These are phyloP conservation scores for Ajuga chamaepitys DNA, from an alignment of 257 asterid species.

Conservation along the genomic window DNA sequence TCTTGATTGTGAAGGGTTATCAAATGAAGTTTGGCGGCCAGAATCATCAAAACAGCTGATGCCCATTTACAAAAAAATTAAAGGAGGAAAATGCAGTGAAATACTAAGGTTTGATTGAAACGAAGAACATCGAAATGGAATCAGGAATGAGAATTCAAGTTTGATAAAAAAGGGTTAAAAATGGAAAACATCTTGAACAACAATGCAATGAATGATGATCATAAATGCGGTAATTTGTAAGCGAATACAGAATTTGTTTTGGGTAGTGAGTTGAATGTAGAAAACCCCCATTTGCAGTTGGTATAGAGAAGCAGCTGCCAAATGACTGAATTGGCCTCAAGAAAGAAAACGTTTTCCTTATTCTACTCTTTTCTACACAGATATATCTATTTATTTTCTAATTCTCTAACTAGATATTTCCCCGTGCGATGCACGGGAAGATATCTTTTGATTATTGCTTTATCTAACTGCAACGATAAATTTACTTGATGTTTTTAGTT, in stretches of 20 bases:
- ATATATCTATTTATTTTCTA: no score
- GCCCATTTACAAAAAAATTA: not conserved
- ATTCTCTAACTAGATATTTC: no score
- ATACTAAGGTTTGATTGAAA: not conserved
- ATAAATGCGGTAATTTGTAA: not conserved
- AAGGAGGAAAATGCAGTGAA: not conserved
- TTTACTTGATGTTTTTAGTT: no score
- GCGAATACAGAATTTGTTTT: not conserved
- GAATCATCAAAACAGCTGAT: not conserved
- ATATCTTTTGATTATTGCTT: no score
- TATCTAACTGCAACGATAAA: no score
- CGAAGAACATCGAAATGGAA: not conserved
- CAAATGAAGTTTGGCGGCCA: not conserved
- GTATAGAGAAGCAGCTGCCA: not conserved
- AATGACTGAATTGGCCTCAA: not conserved
- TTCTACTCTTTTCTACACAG: no score
- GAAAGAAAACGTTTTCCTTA: no score
- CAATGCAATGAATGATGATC: not conserved
- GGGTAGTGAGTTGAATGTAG: not conserved
- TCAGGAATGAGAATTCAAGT: not conserved
- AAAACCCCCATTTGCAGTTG: not conserved
- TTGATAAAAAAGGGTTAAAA: not conserved
- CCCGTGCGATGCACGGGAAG: no score
- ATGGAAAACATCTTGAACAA: not conserved
- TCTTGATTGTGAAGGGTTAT: conserved; percentile 7